Conservation (phyloP, 139 green algal species). For the Coccomyxa sp. region DNA sequence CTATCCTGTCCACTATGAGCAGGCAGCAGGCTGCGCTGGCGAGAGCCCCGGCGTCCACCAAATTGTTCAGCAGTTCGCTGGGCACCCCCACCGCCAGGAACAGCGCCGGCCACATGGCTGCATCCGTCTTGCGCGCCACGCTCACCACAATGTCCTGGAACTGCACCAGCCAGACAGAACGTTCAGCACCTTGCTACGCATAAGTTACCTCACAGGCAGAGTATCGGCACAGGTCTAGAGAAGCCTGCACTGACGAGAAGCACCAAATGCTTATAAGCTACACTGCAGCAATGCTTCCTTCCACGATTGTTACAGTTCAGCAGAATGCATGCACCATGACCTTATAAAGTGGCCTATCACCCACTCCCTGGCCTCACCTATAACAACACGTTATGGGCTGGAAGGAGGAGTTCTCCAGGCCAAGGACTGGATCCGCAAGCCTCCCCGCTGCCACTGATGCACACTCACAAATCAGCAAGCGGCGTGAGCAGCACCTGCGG, state of each 20-base stretch:
- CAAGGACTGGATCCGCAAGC: too few species aligned
- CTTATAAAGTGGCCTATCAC: too few species aligned
- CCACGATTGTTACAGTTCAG: too few species aligned
- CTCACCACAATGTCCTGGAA: constrained; percentile 80
- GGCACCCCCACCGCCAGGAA: constrained; percentile 83
- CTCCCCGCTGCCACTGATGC: too few species aligned
- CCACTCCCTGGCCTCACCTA: too few species aligned
- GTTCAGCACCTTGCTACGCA: not conserved
- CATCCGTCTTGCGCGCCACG: constrained; percentile 94
- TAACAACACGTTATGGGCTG: too few species aligned
- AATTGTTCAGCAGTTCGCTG: constrained; percentile 50
- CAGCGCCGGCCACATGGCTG: constrained; percentile 84
- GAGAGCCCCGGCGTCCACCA: constrained; percentile 53
- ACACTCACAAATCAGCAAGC: too few species aligned
- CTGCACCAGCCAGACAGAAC: not conserved
- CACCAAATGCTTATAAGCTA: too few species aligned
- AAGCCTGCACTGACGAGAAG: not conserved
- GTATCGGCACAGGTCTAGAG: not conserved
- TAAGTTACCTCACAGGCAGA: not conserved
- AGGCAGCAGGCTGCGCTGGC: constrained; percentile 70
- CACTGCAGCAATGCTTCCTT: too few species aligned
- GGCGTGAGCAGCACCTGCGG: too few species aligned
- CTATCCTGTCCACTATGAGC: constrained; percentile 73
- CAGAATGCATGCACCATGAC: too few species aligned
- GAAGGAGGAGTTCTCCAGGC: too few species aligned